A percentile compares a stretch with the other conserved stretches of the same genome.
Conservation (phyloP, 495 filamentous ascomycete species). For the Aspergillus campestris region DNA sequence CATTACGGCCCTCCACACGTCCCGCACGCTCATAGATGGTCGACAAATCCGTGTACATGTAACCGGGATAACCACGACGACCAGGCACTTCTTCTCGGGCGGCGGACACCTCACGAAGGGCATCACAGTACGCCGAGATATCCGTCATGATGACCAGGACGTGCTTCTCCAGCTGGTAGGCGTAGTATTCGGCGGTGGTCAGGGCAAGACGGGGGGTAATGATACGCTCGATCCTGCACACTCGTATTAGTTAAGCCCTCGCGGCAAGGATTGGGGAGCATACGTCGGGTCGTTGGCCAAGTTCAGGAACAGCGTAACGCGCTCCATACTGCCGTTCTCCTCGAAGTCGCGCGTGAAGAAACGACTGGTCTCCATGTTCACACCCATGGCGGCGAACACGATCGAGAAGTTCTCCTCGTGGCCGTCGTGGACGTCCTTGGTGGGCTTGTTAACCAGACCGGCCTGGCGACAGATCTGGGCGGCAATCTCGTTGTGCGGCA, state of each 20-base stretch:
- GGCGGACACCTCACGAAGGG: constrained; percentile 94
- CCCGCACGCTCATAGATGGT: constrained; percentile 99
- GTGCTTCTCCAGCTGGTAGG: constrained; percentile 99
- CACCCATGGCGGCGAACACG: constrained; percentile 99
- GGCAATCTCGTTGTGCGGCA: constrained; percentile 98
- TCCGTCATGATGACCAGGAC: constrained; percentile 98
- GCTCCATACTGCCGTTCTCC: constrained; percentile 97
- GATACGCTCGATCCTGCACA: constrained; percentile 88
- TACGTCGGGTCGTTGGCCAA: constrained; percentile 98
- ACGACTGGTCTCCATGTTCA: constrained; percentile 96
- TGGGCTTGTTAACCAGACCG: constrained; percentile 77
- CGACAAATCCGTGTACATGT: constrained; percentile 99
- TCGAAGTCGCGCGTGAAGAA: constrained; percentile 99
- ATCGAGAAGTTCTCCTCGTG: constrained; percentile 99
- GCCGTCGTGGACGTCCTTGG: constrained; percentile 91
- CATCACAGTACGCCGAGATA: constrained; percentile 96
- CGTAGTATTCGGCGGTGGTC: constrained; percentile 99
- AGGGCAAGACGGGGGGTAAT: constrained; percentile 98
- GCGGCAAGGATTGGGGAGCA: constrained; percentile 12
- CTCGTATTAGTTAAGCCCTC: constrained; percentile 7
- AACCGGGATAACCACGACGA: constrained; percentile 99
- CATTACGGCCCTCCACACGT: constrained; percentile 94
- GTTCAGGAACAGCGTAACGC: constrained; percentile 95
- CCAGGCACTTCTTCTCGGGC: constrained; percentile 99
- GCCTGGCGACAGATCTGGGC: constrained; percentile 97